Percentiles rank a stretch among this genome's conserved stretches.
Evolutionary conservation across 176 grass and related monocot genomes (phyloP).

Genomic region (Elymus sibiricus): DNA sequence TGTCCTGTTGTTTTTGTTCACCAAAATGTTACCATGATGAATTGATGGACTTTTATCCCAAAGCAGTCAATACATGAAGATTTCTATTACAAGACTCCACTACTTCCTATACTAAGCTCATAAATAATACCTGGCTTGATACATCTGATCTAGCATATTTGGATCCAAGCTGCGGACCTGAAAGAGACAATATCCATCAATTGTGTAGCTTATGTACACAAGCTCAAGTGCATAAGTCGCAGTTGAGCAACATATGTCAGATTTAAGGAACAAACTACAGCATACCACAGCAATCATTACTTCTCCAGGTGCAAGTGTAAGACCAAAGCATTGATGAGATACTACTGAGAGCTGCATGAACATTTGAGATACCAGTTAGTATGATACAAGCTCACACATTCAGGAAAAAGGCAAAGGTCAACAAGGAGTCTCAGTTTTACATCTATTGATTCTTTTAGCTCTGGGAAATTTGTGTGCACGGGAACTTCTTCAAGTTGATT

Average conservation of each 20-base stretch:
- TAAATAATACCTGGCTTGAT: conserved; percentile 78
- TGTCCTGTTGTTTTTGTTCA: conserved; percentile 44
- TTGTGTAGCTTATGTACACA: conserved; percentile 14
- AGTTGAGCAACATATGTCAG: conserved; percentile 27
- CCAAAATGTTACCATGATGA: conserved; percentile 13
- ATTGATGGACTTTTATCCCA: not conserved
- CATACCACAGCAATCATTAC: conserved; percentile 88
- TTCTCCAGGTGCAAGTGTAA: conserved; percentile 78
- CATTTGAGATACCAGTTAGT: conserved; percentile 36
- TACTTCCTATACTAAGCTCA: not conserved
- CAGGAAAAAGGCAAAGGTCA: not conserved
- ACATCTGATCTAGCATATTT: conserved; percentile 84
- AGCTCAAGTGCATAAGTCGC: conserved; percentile 5
- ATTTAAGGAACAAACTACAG: conserved; percentile 26
- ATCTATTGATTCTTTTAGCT: conserved; percentile 45
- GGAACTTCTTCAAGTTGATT: conserved; percentile 55
- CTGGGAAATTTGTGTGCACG: conserved; percentile 50
- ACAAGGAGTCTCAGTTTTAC: conserved; percentile 34
- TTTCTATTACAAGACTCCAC: not conserved
- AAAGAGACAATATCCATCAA: conserved; percentile 9
- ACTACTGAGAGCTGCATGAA: conserved; percentile 70
- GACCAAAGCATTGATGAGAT: conserved; percentile 81
- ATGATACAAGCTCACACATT: conserved; percentile 1
- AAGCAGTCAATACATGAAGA: not conserved
- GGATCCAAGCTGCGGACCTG: conserved; percentile 78